Evolutionary conservation across 176 grass and related monocot species (phyloP).

Genomic region (bread wheat (Triticum aestivum)): DNA sequence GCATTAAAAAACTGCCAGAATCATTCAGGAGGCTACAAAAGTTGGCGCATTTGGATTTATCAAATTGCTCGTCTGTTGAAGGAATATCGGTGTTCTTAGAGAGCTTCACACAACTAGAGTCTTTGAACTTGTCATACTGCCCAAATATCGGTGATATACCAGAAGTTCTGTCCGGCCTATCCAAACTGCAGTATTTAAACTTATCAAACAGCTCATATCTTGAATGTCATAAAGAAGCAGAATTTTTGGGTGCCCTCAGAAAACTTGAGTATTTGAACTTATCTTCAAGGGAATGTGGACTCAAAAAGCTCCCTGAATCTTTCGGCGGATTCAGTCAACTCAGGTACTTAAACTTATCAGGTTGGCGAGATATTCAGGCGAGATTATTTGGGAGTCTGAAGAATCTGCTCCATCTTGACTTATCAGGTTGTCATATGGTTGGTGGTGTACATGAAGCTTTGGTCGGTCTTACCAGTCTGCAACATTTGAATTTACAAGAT

Average conservation of each 20-base stretch:
- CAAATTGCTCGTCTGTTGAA: background rate
- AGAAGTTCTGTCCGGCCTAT: background rate
- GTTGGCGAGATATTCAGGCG: background rate
- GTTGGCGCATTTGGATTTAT: background rate
- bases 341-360: slow-evolving; percentile 4
- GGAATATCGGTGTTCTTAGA: background rate
- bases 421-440: background rate
- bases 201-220: slow-evolving; percentile 21
- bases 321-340: background rate
- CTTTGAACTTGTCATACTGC: background rate
- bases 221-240: background rate
- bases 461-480: background rate
- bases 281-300: background rate
- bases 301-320: background rate
- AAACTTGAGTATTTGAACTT: slow-evolving; percentile 13
- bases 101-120: background rate
- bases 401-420: background rate
- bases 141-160: background rate
- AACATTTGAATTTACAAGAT: background rate
- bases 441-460: background rate
- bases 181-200: background rate
- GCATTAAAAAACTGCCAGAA: too few species aligned
- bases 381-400: background rate
- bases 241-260: background rate
- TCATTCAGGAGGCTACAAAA: too few species aligned